These are phyloP conservation scores for Dactylonectria estremocensis DNA, from an alignment of 2,329 filamentous ascomycete genomes.

Conservation along the genomic window DNA sequence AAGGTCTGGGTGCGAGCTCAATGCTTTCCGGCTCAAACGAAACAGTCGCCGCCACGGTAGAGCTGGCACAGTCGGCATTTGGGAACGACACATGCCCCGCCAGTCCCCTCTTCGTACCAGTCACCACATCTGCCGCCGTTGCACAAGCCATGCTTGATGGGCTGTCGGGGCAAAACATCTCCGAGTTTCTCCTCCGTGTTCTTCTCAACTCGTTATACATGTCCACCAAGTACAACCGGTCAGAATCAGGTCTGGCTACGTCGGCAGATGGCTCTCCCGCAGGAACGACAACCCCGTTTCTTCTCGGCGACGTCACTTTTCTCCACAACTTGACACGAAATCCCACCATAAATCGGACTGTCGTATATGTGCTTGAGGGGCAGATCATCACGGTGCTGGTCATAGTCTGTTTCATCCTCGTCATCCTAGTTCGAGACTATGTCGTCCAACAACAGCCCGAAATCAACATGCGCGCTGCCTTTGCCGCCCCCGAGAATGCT, in stretches of 20 bases:
- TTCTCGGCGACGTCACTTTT: conserved; percentile 71
- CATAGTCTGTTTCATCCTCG: conserved; percentile 94
- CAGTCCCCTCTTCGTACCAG: conserved; percentile 53
- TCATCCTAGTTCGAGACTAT: conserved; percentile 97
- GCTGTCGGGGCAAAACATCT: conserved; percentile 51
- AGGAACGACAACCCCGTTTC: conserved; percentile 42
- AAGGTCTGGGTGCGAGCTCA: conserved; percentile 65
- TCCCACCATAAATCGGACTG: conserved; percentile 79
- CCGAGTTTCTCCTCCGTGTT: conserved; percentile 52
- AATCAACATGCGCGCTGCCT: conserved; percentile 83
- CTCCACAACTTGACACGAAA: conserved; percentile 77
- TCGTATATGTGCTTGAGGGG: conserved; percentile 90
- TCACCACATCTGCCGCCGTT: conserved; percentile 52
- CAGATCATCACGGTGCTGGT: conserved; percentile 94
- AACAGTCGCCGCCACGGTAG: conserved; percentile 45
- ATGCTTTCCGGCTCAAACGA: conserved; percentile 47
- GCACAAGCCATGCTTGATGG: conserved; percentile 50
- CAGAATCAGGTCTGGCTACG: conserved; percentile 33
- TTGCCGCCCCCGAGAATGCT: conserved; percentile 63
- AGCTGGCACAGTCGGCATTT: conserved; percentile 50
- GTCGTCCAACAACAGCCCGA: conserved; percentile 98
- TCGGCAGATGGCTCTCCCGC: conserved; percentile 30
- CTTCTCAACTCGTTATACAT: conserved; percentile 50
- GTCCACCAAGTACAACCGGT: conserved; percentile 40
- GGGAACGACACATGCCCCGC: conserved; percentile 53